Evolutionary conservation across 1,284 basidiomycete species (phyloP), one percentile per base, ranked within the genome.

Genomic region (Malassezia equina): DNA sequence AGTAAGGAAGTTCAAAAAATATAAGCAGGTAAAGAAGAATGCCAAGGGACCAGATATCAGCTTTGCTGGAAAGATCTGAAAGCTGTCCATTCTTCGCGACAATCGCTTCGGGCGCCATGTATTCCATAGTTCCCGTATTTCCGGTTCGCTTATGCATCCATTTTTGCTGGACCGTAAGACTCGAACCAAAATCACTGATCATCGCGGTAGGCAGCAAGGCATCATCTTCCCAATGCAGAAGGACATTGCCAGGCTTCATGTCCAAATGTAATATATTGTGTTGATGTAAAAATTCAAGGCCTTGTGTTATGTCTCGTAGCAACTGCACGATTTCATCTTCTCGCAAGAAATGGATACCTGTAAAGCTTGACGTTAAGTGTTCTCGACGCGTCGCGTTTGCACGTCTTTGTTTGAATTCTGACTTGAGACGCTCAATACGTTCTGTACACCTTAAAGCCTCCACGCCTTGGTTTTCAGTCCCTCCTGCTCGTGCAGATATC

Each of bases 171-270:
- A 69, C 52, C 1, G 61, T 47, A 24, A 65, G 51, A 11, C 88
- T 91, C 0, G 90, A 93, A 4, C 90, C 90, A 75, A 95, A 95
- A 67, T 95, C 90, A 1, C 88, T 89, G 11, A 94, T 78, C 84
- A 93, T 85, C 0, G 88, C 89, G 42, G 76, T 77, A 0, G 79
- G 79, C 45, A 89, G 84, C 27, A 91, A 78, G 46, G 79, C 79
- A n/a, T 85, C 86, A 56, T 90, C 87, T 64, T 93, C 89, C 84
- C 86, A 90, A 11, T 90, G 90, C 40, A 95, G 75, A 5, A 95
- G 77, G 2, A 94, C 87, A 66, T 95, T 95, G 5, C 87, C 89
- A 12, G 90, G 90, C 74, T 94, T 93, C 60, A 93, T 77, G 67
- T 94, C 90, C 4, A 94, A 81, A 72, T 95, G 90, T 28, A 95